phyloP scores from a whole-genome alignment of 1,284 basidiomycete genomes.

The Hypsizygus ulmarius region DNA sequence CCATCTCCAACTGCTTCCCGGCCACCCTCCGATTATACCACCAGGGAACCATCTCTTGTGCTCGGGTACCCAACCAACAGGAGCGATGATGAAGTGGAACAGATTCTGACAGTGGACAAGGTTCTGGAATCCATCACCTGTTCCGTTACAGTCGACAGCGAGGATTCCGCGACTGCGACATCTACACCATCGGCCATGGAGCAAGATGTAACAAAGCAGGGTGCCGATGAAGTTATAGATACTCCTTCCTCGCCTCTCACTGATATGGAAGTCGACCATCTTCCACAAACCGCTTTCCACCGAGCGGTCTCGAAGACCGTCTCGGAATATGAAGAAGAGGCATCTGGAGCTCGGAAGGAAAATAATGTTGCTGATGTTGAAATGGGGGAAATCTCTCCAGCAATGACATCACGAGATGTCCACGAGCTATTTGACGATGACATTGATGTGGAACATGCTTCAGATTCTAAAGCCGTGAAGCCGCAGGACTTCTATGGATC shows the following conservation, averaged over 20 bases:
- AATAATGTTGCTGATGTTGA: conserved; percentile 10
- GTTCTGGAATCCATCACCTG: conserved; percentile 9
- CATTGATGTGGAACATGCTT: conserved; percentile 10
- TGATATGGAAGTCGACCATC: conserved; percentile 14
- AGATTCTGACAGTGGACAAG: neutral
- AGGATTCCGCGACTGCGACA: conserved; percentile 2
- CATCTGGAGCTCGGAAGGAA: neutral
- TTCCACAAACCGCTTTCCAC: neutral
- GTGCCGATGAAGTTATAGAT: neutral
- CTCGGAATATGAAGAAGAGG: conserved; percentile 7
- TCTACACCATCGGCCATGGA: neutral
- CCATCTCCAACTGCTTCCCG: neutral
- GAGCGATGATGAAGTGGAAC: conserved; percentile 30
- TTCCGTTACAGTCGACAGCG: conserved; percentile 8
- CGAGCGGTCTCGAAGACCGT: conserved; percentile 10
- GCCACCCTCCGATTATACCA: neutral
- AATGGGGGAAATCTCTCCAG: conserved; percentile 9
- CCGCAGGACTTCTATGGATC: conserved; percentile 33
- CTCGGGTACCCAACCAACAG: conserved; percentile 2
- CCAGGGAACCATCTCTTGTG: neutral
- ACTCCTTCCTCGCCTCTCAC: conserved; percentile 8
- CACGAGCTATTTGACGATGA: conserved; percentile 1
- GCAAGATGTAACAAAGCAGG: neutral
- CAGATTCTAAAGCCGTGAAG: conserved; percentile 6
- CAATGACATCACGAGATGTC: conserved; percentile 2